phyloP scores from a whole-genome alignment of 345 rosid species.

The Balakata baccata region DNA sequence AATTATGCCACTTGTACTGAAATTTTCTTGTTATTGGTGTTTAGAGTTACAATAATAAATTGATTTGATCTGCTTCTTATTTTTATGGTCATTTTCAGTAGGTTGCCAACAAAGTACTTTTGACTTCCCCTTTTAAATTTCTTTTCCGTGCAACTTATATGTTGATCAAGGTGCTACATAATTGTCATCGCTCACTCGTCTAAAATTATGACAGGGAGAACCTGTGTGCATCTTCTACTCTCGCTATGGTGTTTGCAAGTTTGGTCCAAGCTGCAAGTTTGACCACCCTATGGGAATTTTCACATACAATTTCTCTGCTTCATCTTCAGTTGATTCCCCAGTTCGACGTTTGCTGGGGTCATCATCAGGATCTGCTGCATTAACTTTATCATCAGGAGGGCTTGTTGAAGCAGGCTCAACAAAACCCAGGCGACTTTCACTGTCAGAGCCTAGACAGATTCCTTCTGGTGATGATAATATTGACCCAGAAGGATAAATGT shows the following conservation, averaged over 20 bases:
- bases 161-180: neutral
- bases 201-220: conserved; percentile 62
- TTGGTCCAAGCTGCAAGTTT: conserved; percentile 98
- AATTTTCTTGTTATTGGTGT: neutral
- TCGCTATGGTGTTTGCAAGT: conserved; percentile 96
- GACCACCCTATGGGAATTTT: conserved; percentile 93
- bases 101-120: neutral
- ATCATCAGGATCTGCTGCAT: conserved; percentile 53
- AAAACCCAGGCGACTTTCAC: conserved; percentile 57
- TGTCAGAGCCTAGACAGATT: conserved; percentile 79
- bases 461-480: conserved; percentile 65
- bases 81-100: neutral
- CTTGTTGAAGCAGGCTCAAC: conserved; percentile 61
- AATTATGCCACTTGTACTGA: neutral
- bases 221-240: conserved; percentile 88
- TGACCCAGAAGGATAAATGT: conserved; percentile 56
- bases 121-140: neutral
- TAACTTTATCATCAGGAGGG: conserved; percentile 57
- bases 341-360: conserved; percentile 51
- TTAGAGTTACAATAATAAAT: neutral
- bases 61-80: neutral
- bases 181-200: neutral
- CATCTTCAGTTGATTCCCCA: conserved; percentile 52
- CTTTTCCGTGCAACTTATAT: neutral
- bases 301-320: conserved; percentile 51